phyloP scores from a whole-genome alignment of 108 stramenopile genomes.

The Nannochloropsis granulata region DNA sequence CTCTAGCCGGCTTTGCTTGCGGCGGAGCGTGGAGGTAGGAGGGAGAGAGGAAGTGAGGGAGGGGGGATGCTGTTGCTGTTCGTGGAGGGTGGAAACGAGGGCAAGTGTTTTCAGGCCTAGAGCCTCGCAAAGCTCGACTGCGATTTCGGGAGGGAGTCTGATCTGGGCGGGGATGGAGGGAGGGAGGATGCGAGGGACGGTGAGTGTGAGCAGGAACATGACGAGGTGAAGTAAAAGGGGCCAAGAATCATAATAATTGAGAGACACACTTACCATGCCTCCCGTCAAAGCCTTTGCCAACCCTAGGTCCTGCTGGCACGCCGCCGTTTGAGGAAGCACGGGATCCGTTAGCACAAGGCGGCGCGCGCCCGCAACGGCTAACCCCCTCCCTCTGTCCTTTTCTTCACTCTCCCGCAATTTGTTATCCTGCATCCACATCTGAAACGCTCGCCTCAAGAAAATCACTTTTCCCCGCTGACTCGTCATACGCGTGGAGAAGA shows the following conservation, averaged over 20 bases:
- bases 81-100: background rate
- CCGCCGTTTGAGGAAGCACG: background rate
- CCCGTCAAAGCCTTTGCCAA: background rate
- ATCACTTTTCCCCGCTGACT: too few relatives aligned
- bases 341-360: background rate
- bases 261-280: background rate
- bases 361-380: background rate
- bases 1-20: background rate
- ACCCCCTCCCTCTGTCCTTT: background rate
- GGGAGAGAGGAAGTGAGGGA: background rate
- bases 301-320: background rate
- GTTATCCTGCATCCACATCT: background rate
- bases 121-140: background rate
- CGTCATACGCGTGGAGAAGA: too few relatives aligned
- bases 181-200: background rate
- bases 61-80: too few relatives aligned
- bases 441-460: background rate
- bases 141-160: background rate
- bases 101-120: background rate
- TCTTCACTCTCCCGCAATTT: background rate
- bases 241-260: background rate
- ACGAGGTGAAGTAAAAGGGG: too few relatives aligned
- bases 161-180: background rate
- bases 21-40: background rate
- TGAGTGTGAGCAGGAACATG: background rate